Conservation (phyloP, 164 flowering plant genomes). For the Warburgia ugandensis region DNA sequence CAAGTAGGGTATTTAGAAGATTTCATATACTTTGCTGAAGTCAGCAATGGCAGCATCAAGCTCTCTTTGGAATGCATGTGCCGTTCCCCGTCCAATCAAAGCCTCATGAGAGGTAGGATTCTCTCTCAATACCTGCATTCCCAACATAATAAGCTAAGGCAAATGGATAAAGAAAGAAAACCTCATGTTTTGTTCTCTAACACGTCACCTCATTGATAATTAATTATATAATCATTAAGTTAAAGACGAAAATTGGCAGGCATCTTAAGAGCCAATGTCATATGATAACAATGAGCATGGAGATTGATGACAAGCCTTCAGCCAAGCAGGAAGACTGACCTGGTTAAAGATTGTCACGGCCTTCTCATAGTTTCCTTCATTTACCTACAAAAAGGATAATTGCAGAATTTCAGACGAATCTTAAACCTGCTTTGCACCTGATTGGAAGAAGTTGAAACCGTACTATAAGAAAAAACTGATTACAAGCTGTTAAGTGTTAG, state of each 20-base stretch:
- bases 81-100: constrained; percentile 94
- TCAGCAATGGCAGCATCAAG: constrained; percentile 82
- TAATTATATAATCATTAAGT: too few species aligned
- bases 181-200: too few species aligned
- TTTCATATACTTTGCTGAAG: constrained; percentile 62
- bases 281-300: neutral
- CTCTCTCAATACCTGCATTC: constrained; percentile 64
- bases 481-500: too few species aligned
- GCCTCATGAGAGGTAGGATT: constrained; percentile 89
- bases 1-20: neutral
- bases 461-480: too few species aligned
- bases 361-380: constrained; percentile 82
- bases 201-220: too few species aligned
- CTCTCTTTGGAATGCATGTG: constrained; percentile 87
- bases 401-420: neutral
- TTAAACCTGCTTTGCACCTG: neutral
- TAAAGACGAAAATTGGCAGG: neutral
- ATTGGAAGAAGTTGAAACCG: neutral
- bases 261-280: neutral
- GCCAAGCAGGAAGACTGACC: constrained; percentile 32
- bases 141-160: constrained; percentile 1
- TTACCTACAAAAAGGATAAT: constrained; percentile 58
- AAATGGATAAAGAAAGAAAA: neutral
- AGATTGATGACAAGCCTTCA: neutral
- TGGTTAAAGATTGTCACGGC: constrained; percentile 84